These are phyloP conservation scores for Angomonas deanei DNA, from an alignment of 208 protist species.

Conservation along the genomic window DNA sequence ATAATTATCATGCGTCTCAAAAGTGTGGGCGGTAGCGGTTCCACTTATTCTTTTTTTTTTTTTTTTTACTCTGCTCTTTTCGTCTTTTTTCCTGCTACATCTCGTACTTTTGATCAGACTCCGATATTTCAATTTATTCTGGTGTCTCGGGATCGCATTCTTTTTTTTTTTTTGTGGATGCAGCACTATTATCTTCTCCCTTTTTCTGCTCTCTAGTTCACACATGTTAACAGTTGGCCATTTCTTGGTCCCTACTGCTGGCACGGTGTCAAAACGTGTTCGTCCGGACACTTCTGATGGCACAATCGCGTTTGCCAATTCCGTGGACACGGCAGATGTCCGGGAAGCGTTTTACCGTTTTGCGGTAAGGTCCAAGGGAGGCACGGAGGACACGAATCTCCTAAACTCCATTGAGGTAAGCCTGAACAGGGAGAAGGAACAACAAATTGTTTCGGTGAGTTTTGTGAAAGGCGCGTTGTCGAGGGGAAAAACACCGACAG, in stretches of 20 bases:
- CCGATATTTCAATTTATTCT: no score
- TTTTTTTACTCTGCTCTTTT: background rate
- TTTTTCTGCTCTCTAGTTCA: background rate
- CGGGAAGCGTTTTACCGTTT: no score
- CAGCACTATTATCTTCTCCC: background rate
- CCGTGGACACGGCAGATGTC: no score
- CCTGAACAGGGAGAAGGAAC: background rate
- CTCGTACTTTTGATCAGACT: no score
- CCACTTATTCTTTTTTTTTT: background rate
- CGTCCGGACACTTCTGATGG: no score
- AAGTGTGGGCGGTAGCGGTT: background rate
- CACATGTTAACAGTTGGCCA: no score
- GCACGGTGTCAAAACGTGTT: no score
- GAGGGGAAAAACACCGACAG: background rate
- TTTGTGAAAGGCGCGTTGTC: background rate
- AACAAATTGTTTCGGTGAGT: background rate
- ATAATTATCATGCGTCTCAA: background rate
- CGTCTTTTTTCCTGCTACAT: constrained; percentile 1
- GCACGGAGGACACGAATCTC: background rate
- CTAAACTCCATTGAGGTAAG: background rate
- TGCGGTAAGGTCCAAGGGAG: background rate
- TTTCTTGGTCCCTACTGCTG: no score
- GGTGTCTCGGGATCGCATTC: no score
- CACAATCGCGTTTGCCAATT: no score
- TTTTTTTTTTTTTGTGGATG: no score